A percentile compares a stretch with the other conserved stretches of the same genome.
phyloP scores from a whole-genome alignment of 805 yeast species.

The Yarrowia porcina region DNA sequence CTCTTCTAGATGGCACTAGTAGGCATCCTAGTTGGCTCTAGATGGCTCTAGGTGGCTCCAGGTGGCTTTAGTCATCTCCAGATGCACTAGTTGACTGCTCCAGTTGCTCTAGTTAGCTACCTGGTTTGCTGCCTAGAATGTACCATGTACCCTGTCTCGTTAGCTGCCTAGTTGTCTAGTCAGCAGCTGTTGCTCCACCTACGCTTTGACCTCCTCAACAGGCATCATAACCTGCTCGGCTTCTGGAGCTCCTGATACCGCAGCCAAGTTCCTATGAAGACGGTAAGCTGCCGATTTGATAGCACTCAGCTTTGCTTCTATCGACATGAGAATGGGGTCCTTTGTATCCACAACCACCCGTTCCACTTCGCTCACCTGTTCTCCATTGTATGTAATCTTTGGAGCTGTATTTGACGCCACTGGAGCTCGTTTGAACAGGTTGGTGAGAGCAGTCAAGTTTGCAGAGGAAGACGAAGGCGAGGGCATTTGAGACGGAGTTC shows the following conservation, averaged over 20 bases:
- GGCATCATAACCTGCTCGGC: not conserved
- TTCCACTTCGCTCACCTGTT: constrained; percentile 4
- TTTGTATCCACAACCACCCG: constrained; percentile 19
- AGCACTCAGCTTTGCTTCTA: constrained; percentile 19
- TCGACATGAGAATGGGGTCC: constrained; percentile 21
- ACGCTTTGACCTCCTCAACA: not conserved
- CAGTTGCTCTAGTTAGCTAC: no score
- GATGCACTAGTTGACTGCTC: no score
- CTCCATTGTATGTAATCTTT: constrained; percentile 2
- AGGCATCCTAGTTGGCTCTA: no score
- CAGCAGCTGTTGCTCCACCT: no score
- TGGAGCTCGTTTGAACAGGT: constrained; percentile 4
- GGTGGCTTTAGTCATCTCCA: no score
- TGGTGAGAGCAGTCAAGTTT: constrained; percentile 1
- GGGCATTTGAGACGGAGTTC: not conserved
- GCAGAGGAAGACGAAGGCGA: constrained; percentile 1
- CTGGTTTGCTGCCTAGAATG: no score
- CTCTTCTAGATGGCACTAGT: no score
- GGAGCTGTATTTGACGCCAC: not conserved
- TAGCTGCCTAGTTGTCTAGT: no score
- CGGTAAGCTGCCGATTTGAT: constrained; percentile 12
- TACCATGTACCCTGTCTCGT: no score
- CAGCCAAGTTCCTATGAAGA: not conserved
- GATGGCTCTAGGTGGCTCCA: no score
- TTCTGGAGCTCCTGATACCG: not conserved